These are phyloP conservation scores for Udeniomyces megalosporus DNA, from an alignment of 768 basidiomycete genomes.

Conservation along the genomic window DNA sequence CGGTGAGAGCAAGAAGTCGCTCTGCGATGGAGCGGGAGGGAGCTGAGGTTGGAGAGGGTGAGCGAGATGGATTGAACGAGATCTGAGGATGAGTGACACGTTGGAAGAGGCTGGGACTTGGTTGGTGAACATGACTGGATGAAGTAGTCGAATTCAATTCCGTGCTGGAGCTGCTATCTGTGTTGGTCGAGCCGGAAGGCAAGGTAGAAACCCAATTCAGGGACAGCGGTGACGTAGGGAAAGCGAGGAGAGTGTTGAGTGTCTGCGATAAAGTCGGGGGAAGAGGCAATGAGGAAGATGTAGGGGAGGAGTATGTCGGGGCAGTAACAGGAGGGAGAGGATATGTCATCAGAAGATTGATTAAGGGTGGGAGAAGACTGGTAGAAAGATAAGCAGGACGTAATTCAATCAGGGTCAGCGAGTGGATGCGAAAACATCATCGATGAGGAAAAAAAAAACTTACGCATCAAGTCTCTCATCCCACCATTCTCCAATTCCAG, in stretches of 20 bases:
- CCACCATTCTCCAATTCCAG: conserved; percentile 52
- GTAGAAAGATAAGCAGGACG: background rate
- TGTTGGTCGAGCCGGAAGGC: background rate
- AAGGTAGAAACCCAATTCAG: conserved; percentile 47
- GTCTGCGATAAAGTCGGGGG: conserved; percentile 60
- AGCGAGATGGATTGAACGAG: background rate
- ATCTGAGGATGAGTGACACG: background rate
- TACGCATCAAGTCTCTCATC: conserved; percentile 53
- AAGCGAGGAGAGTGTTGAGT: conserved; percentile 62
- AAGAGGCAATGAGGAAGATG: conserved; percentile 36
- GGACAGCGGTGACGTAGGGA: conserved; percentile 49
- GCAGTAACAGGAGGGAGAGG: conserved; percentile 39
- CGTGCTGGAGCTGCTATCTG: background rate
- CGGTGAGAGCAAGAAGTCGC: background rate
- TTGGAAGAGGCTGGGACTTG: background rate
- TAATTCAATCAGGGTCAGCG: background rate
- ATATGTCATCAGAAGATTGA: conserved; percentile 52
- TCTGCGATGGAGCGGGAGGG: background rate
- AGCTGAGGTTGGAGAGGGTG: background rate
- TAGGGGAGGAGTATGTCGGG: too few species aligned
- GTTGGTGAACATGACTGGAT: background rate
- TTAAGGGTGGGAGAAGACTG: conserved; percentile 54
- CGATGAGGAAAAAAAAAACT: conserved; percentile 23
- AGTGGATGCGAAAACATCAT: background rate
- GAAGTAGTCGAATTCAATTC: background rate